Conservation (phyloP, 345 rosid genomes). For the Populus euphratica region DNA sequence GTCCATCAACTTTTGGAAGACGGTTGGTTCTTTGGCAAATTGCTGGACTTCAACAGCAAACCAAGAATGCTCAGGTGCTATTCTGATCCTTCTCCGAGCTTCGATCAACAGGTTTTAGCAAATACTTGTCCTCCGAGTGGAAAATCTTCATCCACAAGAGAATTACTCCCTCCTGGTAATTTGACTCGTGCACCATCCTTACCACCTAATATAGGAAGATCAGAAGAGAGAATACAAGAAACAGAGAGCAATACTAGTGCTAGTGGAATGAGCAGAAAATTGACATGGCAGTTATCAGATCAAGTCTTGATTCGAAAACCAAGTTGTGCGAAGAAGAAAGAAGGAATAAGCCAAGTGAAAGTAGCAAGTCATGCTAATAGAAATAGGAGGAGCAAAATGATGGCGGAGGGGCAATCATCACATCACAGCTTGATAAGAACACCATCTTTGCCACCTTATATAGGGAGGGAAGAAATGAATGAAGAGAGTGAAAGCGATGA, state of each 20-base stretch:
- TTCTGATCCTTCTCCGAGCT: conserved; percentile 57
- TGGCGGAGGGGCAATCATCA: neutral
- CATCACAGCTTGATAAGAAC: conserved; percentile 33
- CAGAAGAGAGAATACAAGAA: conserved; percentile 14
- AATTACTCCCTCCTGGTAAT: neutral
- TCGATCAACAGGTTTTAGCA: conserved; percentile 23
- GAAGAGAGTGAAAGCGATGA: conserved; percentile 42
- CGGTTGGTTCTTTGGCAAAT: conserved; percentile 62
- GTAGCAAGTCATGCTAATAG: neutral
- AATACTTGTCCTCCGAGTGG: conserved; percentile 15
- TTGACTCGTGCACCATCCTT: conserved; percentile 18
- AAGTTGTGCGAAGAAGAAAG: conserved; percentile 6
- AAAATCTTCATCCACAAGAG: conserved; percentile 8
- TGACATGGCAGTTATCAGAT: conserved; percentile 46
- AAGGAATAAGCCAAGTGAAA: conserved; percentile 14
- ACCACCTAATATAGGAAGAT: conserved; percentile 23
- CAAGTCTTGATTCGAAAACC: conserved; percentile 28
- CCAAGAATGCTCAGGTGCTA: conserved; percentile 46
- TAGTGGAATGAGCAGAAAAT: conserved; percentile 25
- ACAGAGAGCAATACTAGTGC: conserved; percentile 16
- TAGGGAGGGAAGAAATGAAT: conserved; percentile 23
- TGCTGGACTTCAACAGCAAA: conserved; percentile 23
- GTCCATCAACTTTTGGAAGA: conserved; percentile 50
- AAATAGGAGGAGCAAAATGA: conserved; percentile 12
- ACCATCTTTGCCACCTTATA: conserved; percentile 46